Conservation (phyloP, 2,329 filamentous ascomycete species). For the Sclerotinia subarctica region DNA sequence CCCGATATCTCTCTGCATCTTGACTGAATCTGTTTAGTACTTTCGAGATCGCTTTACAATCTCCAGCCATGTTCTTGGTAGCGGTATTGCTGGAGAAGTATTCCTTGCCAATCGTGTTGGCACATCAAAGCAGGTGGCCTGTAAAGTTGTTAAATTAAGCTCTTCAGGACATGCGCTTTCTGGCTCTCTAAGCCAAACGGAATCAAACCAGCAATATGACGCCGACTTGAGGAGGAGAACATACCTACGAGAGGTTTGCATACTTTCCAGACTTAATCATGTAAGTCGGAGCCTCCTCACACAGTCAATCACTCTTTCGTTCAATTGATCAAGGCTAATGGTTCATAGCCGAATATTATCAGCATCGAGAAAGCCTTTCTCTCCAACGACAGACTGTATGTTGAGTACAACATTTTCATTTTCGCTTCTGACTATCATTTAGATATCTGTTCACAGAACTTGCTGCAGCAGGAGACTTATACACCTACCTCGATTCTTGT, state of each 20-base stretch:
- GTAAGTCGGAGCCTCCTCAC: slow-evolving; percentile 40
- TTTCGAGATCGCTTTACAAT: slow-evolving; percentile 50
- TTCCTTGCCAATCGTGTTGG: slow-evolving; percentile 51
- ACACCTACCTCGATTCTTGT: slow-evolving; percentile 34
- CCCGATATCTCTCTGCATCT: background rate
- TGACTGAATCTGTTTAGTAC: slow-evolving; percentile 36
- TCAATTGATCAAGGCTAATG: slow-evolving; percentile 4
- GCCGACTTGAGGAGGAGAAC: slow-evolving; percentile 39
- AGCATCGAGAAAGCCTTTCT: slow-evolving; percentile 50
- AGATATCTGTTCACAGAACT: slow-evolving; percentile 58
- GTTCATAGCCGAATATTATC: slow-evolving; percentile 52
- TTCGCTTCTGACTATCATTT: slow-evolving; percentile 20
- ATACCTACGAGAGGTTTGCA: slow-evolving; percentile 49
- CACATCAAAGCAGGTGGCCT: slow-evolving; percentile 60
- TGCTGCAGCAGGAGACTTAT: slow-evolving; percentile 46
- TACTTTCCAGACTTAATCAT: slow-evolving; percentile 53
- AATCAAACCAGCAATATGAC: background rate
- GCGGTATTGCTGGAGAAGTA: slow-evolving; percentile 52
- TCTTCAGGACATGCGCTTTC: slow-evolving; percentile 2
- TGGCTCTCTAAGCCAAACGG: background rate
- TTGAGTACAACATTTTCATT: background rate
- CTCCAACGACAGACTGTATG: slow-evolving; percentile 48
- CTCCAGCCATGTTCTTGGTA: slow-evolving; percentile 50
- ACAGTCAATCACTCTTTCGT: background rate
- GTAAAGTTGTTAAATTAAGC: slow-evolving; percentile 60